phyloP scores from a whole-genome alignment of 1,284 basidiomycete species.

The Sanguinoderma infundibulare region DNA sequence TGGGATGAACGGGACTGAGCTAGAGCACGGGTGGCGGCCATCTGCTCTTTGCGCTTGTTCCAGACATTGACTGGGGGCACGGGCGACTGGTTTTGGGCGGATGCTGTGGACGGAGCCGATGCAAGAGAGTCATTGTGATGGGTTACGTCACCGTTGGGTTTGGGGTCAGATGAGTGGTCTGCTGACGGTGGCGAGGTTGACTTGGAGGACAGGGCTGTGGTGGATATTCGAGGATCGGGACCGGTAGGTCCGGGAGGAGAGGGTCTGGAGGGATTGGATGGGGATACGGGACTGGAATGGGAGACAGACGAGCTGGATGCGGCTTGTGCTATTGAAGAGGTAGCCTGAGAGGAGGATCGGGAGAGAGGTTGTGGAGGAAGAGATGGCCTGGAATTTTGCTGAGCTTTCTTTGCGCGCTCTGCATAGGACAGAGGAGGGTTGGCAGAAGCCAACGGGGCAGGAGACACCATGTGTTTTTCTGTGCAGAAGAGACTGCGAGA shows the following conservation, averaged over 20 bases:
- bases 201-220: conserved; percentile 16
- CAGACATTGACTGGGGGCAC: conserved; percentile 50
- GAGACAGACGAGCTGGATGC: conserved; percentile 22
- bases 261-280: conserved; percentile 22
- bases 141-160: conserved; percentile 29
- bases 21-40: conserved; percentile 38
- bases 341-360: conserved; percentile 21
- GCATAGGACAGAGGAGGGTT: conserved; percentile 58
- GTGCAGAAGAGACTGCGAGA: conserved; percentile 6
- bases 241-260: conserved; percentile 13
- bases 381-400: conserved; percentile 20
- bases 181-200: conserved; percentile 8
- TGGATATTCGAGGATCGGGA: conserved; percentile 13
- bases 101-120: conserved; percentile 9
- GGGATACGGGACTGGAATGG: conserved; percentile 15
- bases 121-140: conserved; percentile 16
- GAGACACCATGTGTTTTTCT: conserved; percentile 42
- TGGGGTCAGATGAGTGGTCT: conserved; percentile 10
- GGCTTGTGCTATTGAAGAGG: conserved; percentile 12
- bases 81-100: conserved; percentile 21
- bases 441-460: conserved; percentile 34
- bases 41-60: conserved; percentile 53
- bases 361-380: conserved; percentile 22
- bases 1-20: conserved; percentile 17
- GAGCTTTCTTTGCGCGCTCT: conserved; percentile 56